Base-by-base conservation (phyloP, 2,329 filamentous ascomycete species). In the Cladophialophora carrionii region DNA sequence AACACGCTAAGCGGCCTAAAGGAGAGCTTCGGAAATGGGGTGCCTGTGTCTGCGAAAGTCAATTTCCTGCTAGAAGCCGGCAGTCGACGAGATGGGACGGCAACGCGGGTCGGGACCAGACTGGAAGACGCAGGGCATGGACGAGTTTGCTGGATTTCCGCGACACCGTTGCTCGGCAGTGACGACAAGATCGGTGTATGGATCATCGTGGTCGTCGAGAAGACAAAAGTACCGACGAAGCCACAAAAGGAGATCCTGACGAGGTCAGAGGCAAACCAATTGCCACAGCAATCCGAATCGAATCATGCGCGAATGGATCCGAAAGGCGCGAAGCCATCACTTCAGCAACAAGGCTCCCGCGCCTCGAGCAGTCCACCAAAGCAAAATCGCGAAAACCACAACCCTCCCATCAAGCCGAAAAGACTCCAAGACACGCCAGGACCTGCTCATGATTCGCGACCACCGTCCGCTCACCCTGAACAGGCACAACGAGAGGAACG, bases 191-290 rank as follows among this genome's bases (percentile, higher is more conserved):
- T 81, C 14, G 79, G 79, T 5, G 79, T 81, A 1, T 81, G 79
- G 79, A 81, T 81, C 78, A 72, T 80, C 2, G 78, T 81, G 3
- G 74, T 81, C 71, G 77, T 80, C 0, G 79, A 81, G 61, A 74
- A 77, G 43, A 61, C 32, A 1, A 67, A 63, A 53, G 64, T 63
- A 24, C 51, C 57, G 10, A 43, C n/a, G 46, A 52, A 29, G 29
- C 22, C 31, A 20, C 49, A 53, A 17, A n/a, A 6, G 31, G 57
- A 41, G 22, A 41, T n/a, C 8, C 12, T 52, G 57, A 12, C 20
- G 5, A 29, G 48, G 17, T 24, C 48, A 20, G 57, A n/a, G 2
- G 46, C 49, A 17, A 51, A 43, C 37, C 46, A 60, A n/a, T 31
- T 31, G 8, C 31, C 14, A n/a, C 48, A 60, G 24, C 46, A 53